Evolutionary conservation across 2,329 filamentous ascomycete species (phyloP), one percentile per base, ranked within the genome.

Genomic region (Colletotrichum cereale): DNA sequence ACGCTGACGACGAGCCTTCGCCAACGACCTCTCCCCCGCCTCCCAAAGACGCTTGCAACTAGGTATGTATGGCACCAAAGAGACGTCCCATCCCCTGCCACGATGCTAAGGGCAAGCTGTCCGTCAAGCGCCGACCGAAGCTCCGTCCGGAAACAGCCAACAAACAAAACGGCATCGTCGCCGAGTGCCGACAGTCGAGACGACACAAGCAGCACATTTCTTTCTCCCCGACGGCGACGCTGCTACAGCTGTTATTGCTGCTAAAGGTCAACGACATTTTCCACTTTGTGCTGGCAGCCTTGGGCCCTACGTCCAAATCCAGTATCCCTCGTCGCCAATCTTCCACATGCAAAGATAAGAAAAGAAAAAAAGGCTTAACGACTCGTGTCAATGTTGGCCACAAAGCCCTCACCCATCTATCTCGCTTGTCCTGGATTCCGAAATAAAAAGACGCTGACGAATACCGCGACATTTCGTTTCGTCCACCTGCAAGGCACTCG

Each of bases 1-100:
- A 60, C 26, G 67, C 44, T 71, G 48, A 71, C 67, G 67, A 67
- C 67, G 47, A 50, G 26, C 26, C 48, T 31, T 16, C 16, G 10
- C 47, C 12, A 14, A 48, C 18, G n/a, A n/a, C n/a, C n/a, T n/a
- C n/a, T n/a, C n/a, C n/a, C 40, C 16, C 21, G 31, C 8, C 31
- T 34, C 31, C 40, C 40, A 6, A 21, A 42, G 21, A 42, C 40
- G 18, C 40, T 42, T 42, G 40, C 38, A 18, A 18, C 42, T 10
- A 21, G 18, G 16, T 44, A n/a, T 44, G 21, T 18, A 42, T 42
- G 16, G 18, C 40, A 10, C 18, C 16, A 42, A 42, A 48, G 44
- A 10, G 24, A n/a, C 2, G 12, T 16, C 40, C 8, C n/a, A 10
- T 48, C 44, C 29, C 50, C 18, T 12, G 29, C 48, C 14, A 3